A percentile compares a stretch with the other conserved stretches of the same genome.
Evolutionary conservation across 1,139 yeast species (phyloP).

Genomic region (Zygosaccharomyces sapae): DNA sequence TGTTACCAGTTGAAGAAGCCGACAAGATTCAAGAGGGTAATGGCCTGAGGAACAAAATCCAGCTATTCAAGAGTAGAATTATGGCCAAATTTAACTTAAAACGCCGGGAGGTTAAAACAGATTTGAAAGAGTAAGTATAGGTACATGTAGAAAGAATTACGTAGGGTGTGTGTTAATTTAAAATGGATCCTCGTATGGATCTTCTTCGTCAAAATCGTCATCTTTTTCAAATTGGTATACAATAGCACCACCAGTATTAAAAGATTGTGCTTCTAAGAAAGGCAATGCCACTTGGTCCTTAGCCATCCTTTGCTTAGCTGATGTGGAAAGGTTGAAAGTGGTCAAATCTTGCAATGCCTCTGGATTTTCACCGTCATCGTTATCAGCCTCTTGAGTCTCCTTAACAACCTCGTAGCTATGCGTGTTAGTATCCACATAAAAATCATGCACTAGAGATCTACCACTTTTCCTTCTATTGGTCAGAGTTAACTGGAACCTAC

Average conservation of each 20-base stretch:
- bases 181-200: slow-evolving; percentile 95
- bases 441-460: slow-evolving; percentile 58
- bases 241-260: slow-evolving; percentile 83
- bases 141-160: slow-evolving; percentile 3
- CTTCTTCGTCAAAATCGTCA: slow-evolving; percentile 94
- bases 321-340: slow-evolving; percentile 79
- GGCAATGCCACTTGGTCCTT: slow-evolving; percentile 86
- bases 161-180: slow-evolving; percentile 31
- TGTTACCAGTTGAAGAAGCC: slow-evolving; percentile 74
- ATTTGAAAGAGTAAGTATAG: neutral
- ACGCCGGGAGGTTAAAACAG: slow-evolving; percentile 1
- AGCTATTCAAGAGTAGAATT: slow-evolving; percentile 13
- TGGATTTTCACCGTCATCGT: slow-evolving; percentile 39
- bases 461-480: slow-evolving; percentile 82
- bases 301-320: slow-evolving; percentile 68
- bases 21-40: slow-evolving; percentile 37
- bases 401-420: slow-evolving; percentile 45
- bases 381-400: slow-evolving; percentile 37
- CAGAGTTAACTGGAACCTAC: slow-evolving; percentile 47
- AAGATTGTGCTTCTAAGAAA: slow-evolving; percentile 76
- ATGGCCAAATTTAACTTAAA: slow-evolving; percentile 12
- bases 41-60: slow-evolving; percentile 21
- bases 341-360: slow-evolving; percentile 65
- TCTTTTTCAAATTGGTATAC: slow-evolving; percentile 83
- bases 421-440: slow-evolving; percentile 45